These are phyloP conservation scores for Astrephomene gubernaculifera DNA, from an alignment of 139 green algal genomes.

Conservation along the genomic window DNA sequence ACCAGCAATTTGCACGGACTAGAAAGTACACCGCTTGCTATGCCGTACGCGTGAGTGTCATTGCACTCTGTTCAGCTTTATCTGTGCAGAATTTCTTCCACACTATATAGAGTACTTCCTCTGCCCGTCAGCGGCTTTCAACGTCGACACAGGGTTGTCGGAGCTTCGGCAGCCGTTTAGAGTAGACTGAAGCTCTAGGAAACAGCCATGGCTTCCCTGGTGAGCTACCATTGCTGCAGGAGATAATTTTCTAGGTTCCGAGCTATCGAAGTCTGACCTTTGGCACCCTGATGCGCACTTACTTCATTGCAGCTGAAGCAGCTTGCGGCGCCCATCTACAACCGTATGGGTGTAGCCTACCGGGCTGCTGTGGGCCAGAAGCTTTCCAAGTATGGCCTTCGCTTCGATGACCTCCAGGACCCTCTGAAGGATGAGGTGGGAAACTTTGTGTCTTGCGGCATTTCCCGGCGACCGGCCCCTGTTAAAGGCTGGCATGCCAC, in stretches of 20 bases:
- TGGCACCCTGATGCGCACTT: neutral
- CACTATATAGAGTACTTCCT: too few species aligned
- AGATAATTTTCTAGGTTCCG: neutral
- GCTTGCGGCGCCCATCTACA: conserved; percentile 40
- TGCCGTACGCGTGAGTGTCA: too few species aligned
- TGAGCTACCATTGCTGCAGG: neutral
- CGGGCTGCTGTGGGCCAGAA: conserved; percentile 77
- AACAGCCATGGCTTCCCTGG: conserved; percentile 32
- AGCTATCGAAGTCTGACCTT: neutral
- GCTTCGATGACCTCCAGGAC: conserved; percentile 98
- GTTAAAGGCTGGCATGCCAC: too few species aligned
- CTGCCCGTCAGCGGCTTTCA: too few species aligned
- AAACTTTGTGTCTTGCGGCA: neutral
- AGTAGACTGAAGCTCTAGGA: too few species aligned
- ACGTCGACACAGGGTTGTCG: too few species aligned
- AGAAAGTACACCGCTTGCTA: too few species aligned
- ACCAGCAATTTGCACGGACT: too few species aligned
- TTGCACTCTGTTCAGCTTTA: too few species aligned
- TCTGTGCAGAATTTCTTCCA: too few species aligned
- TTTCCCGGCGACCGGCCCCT: too few species aligned
- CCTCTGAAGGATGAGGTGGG: conserved; percentile 84
- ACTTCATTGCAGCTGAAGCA: conserved; percentile 42
- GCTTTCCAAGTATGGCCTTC: conserved; percentile 91
- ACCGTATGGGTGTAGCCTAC: conserved; percentile 57
- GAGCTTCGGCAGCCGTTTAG: too few species aligned